Evolutionary conservation across 23 red algal genomes (phyloP).

Genomic region (Cyanidium caldarium): DNA sequence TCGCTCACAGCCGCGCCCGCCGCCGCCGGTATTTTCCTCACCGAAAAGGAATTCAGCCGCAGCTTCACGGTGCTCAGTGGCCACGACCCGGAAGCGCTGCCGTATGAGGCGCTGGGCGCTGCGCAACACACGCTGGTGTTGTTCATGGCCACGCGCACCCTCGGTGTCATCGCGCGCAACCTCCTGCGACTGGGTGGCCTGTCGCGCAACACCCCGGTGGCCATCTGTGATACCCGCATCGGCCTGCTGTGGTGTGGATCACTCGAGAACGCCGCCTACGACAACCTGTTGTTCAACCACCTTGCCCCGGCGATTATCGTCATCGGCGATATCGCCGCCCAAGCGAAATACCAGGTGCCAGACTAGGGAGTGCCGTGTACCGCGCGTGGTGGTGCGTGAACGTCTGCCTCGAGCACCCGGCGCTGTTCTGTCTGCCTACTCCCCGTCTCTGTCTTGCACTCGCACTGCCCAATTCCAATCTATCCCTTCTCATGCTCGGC

Average conservation of each 20-base stretch:
- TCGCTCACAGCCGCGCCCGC: conserved; percentile 40
- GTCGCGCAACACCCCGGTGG: background rate
- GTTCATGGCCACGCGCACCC: background rate
- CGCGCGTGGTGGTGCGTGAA: no score
- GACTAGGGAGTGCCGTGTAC: no score
- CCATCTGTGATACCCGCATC: background rate
- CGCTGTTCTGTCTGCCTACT: no score
- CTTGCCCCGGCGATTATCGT: no score
- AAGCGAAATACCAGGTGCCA: no score
- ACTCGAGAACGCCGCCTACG: background rate
- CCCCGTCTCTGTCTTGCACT: no score
- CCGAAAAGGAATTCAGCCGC: background rate
- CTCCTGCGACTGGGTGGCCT: background rate
- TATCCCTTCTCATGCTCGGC: no score
- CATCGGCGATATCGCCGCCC: no score
- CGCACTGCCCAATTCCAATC: no score
- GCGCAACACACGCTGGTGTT: background rate
- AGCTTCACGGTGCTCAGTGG: background rate
- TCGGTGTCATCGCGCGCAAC: background rate
- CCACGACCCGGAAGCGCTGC: background rate
- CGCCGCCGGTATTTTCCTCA: conserved; percentile 26
- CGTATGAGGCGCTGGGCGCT: background rate
- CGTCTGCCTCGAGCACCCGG: no score
- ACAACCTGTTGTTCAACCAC: no score
- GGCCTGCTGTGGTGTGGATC: background rate